Evolutionary conservation across 352 stramenopile species (phyloP).

Genomic region (Discostella stelligera): DNA sequence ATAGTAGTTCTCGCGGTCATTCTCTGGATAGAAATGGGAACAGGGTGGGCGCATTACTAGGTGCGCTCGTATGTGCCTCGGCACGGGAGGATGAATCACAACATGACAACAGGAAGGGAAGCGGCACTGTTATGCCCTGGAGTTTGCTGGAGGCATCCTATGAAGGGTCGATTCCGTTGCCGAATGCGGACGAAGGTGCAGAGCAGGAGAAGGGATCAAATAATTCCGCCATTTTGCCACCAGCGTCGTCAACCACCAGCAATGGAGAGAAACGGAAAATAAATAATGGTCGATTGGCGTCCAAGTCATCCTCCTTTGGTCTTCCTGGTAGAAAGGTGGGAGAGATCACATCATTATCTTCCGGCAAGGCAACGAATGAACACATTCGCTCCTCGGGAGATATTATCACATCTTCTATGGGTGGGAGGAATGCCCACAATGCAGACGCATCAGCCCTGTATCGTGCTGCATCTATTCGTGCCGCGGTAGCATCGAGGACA

Average conservation of each 20-base stretch:
- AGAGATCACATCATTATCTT: no score
- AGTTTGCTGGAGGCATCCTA: conserved; percentile 48
- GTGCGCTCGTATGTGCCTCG: conserved; percentile 13
- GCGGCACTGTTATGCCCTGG: conserved; percentile 23
- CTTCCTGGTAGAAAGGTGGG: conserved; percentile 4
- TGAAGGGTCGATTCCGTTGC: conserved; percentile 20
- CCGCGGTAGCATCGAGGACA: conserved; percentile 19
- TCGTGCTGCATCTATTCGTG: neutral
- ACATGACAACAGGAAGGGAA: neutral
- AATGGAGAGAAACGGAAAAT: neutral
- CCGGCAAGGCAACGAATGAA: neutral
- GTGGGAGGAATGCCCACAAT: neutral
- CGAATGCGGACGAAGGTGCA: neutral
- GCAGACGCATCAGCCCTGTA: neutral
- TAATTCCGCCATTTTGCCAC: neutral
- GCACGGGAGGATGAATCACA: neutral
- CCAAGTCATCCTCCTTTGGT: neutral
- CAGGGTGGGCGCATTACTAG: neutral
- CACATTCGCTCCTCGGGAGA: neutral
- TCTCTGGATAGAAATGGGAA: no score
- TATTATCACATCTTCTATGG: no score
- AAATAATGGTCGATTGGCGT: neutral
- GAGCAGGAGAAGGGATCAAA: neutral
- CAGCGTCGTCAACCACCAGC: neutral
- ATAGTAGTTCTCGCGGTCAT: neutral